phyloP scores from a whole-genome alignment of 2,329 filamentous ascomycete species.

The Graphilbum ipis-grandicollis region DNA sequence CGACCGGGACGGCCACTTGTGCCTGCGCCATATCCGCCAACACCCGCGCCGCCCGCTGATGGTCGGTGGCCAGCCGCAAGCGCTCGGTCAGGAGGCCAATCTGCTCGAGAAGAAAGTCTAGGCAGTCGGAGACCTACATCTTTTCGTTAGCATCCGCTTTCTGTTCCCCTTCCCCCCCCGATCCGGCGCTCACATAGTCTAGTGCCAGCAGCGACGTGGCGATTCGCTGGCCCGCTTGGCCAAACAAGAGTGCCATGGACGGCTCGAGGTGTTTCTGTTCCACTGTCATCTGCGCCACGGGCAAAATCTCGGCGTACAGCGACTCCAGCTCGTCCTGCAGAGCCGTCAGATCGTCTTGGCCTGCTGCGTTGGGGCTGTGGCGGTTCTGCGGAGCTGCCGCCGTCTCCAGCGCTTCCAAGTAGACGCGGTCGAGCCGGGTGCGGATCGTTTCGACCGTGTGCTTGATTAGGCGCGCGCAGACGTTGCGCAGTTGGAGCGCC shows the following conservation, averaged over 20 bases:
- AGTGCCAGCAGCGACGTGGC: slow-evolving; percentile 27
- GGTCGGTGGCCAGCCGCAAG: slow-evolving; percentile 26
- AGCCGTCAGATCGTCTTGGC: slow-evolving; percentile 25
- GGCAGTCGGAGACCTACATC: slow-evolving; percentile 30
- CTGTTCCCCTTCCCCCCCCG: too few relatives aligned
- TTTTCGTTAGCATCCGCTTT: too few relatives aligned
- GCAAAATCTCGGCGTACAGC: slow-evolving; percentile 49
- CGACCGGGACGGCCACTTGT: slow-evolving; percentile 20
- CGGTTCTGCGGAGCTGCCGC: neutral
- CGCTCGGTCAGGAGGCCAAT: slow-evolving; percentile 22
- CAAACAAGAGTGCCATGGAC: slow-evolving; percentile 28
- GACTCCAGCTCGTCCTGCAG: slow-evolving; percentile 51
- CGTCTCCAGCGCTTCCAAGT: slow-evolving; percentile 28
- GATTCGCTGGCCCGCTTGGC: slow-evolving; percentile 25
- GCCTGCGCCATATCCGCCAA: slow-evolving; percentile 24
- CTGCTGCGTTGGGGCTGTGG: slow-evolving; percentile 9
- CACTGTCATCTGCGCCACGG: slow-evolving; percentile 53
- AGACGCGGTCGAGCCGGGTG: slow-evolving; percentile 36
- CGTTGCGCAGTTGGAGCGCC: slow-evolving; percentile 40
- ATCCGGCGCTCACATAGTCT: slow-evolving; percentile 25
- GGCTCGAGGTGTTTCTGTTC: slow-evolving; percentile 51
- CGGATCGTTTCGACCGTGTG: slow-evolving; percentile 36
- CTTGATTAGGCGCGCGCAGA: slow-evolving; percentile 39
- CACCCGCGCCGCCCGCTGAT: slow-evolving; percentile 21
- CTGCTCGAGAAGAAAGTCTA: slow-evolving; percentile 32